Base-by-base conservation (phyloP, 2,329 filamentous ascomycete species). In the Claviceps humidiphila region DNA sequence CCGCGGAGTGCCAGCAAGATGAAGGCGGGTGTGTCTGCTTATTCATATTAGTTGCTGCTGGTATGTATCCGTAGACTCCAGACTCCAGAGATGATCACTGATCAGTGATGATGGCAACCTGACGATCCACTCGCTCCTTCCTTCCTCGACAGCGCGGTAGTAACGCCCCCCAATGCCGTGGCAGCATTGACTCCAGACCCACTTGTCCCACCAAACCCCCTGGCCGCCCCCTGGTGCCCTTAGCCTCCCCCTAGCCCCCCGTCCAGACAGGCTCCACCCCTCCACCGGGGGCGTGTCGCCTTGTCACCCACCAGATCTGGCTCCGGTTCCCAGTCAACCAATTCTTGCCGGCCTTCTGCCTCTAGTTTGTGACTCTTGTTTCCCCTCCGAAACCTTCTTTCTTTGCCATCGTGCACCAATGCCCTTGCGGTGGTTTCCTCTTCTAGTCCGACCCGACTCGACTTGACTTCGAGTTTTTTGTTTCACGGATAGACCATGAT, bases 301-400 rank as follows among this genome's bases (percentile, higher is more conserved):
- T 50, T 41, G 34, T 42, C 47, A 17, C 37, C 48, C 38, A 50
- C 47, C 51, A 41, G 47, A 50, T 53, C 51, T 53, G 24, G 26
- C 24, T 42, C 17, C 20, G 40, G 40, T 20, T 52, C 46, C 46
- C 47, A 26, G 37, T 49, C 47, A 42, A 53, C 51, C 47, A 46
- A 47, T 52, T 26, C 51, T 47, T 38, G 22, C 22, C 38, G 41
- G 41, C 17, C 20, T 22, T 34, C 7, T 30, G n/a, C 44, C 44
- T 46, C 44, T 8, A 22, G 13, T 22, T 45, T 43, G 47, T 24
- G 37, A 42, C n/a, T 38, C 44, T 20, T 44, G 38, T 26, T 50
- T 43, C 37, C 24, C 51, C 24, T 42, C 16, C 24, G 6, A 22
- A 38, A 16, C 26, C 47, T n/a, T 14, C 9, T 6, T 20, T 34